phyloP scores from a whole-genome alignment of 2,329 filamentous ascomycete species.

The Nemania sp. region DNA sequence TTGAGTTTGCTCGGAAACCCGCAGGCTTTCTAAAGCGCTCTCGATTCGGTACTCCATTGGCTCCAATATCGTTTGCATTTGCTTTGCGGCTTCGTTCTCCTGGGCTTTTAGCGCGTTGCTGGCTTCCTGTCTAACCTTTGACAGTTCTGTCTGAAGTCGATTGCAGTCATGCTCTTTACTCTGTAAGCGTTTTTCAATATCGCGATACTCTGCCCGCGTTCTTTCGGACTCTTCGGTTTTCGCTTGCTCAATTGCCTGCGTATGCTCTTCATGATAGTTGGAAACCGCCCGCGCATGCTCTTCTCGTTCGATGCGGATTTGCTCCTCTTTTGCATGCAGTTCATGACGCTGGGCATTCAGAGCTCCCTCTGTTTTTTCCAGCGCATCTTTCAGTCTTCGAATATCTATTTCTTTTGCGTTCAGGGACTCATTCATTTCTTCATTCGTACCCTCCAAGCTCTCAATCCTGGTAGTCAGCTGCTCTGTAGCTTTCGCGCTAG shows the following conservation, averaged over 20 bases:
- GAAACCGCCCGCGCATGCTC: slow-evolving; percentile 23
- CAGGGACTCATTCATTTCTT: slow-evolving; percentile 20
- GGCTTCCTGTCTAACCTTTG: slow-evolving; percentile 30
- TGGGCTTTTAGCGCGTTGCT: slow-evolving; percentile 19
- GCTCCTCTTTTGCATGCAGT: slow-evolving; percentile 24
- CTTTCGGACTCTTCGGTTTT: slow-evolving; percentile 43
- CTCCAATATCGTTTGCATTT: slow-evolving; percentile 23
- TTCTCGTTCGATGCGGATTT: slow-evolving; percentile 26
- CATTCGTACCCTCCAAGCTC: slow-evolving; percentile 18
- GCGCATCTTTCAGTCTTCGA: slow-evolving; percentile 16
- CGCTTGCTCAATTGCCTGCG: slow-evolving; percentile 36
- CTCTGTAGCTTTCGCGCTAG: slow-evolving; percentile 11
- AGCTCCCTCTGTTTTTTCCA: slow-evolving; percentile 22
- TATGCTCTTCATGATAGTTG: slow-evolving; percentile 20
- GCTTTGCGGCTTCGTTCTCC: slow-evolving; percentile 22
- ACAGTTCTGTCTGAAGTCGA: slow-evolving; percentile 37
- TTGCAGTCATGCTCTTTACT: slow-evolving; percentile 31
- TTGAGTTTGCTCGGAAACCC: slow-evolving; percentile 23
- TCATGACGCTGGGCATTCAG: slow-evolving; percentile 20
- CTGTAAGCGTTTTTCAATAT: slow-evolving; percentile 35
- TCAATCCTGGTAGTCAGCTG: slow-evolving; percentile 15
- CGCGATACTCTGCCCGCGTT: slow-evolving; percentile 35
- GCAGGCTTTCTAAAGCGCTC: slow-evolving; percentile 22
- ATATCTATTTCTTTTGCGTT: slow-evolving; percentile 26
- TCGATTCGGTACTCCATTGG: slow-evolving; percentile 14